Conservation (phyloP, 768 basidiomycete genomes). For the Pulveroboletus sp. region DNA sequence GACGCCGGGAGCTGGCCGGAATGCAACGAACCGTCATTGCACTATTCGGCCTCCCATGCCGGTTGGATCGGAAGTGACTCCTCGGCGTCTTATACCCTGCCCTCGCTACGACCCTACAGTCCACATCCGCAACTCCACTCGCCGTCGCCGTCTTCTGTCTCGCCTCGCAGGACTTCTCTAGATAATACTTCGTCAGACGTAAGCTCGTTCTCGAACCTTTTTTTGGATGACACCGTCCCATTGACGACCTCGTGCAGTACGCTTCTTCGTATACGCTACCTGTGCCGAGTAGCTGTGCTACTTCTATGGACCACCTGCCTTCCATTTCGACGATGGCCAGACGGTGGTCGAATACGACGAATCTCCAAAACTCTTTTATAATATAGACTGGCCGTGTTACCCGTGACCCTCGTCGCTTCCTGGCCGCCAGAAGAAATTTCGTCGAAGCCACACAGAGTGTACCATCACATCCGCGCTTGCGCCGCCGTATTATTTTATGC, state of each 20-base stretch:
- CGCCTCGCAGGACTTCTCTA: constrained; percentile 23
- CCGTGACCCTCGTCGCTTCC: not conserved
- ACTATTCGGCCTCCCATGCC: constrained; percentile 23
- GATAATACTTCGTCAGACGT: constrained; percentile 27
- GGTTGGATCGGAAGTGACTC: constrained; percentile 29
- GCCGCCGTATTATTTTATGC: constrained; percentile 8
- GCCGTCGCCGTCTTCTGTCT: constrained; percentile 23
- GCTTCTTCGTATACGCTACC: constrained; percentile 22
- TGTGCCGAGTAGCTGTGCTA: constrained; percentile 24
- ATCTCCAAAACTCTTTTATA: constrained; percentile 31
- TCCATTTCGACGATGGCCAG: constrained; percentile 34
- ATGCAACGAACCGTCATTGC: constrained; percentile 14
- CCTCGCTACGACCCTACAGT: constrained; percentile 27
- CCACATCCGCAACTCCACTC: constrained; percentile 26
- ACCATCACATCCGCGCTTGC: constrained; percentile 4
- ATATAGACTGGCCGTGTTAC: constrained; percentile 23
- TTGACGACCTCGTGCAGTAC: constrained; percentile 19
- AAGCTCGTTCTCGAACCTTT: not conserved
- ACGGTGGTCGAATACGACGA: constrained; percentile 34
- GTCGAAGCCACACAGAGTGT: constrained; percentile 12
- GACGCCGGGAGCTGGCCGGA: constrained; percentile 22
- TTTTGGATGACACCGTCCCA: not conserved
- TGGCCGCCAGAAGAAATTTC: constrained; percentile 8
- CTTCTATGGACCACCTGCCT: constrained; percentile 30
- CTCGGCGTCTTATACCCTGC: constrained; percentile 24